Evolutionary conservation across 352 stramenopile genomes (phyloP).

Genomic region (Salisapilia sapeloensis): DNA sequence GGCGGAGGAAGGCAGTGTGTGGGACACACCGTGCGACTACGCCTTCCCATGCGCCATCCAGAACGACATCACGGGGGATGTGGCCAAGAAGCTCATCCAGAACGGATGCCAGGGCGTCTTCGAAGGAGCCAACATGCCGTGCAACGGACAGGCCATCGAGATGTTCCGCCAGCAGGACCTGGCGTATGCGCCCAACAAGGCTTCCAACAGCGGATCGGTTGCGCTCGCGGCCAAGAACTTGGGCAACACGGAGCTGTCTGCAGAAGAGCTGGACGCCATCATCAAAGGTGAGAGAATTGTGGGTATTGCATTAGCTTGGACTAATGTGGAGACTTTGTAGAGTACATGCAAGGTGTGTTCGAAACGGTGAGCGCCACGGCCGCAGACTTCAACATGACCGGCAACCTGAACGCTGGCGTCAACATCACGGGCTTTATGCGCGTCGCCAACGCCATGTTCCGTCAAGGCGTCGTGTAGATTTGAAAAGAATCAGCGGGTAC

Average conservation of each 20-base stretch:
- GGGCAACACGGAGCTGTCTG: slow-evolving; percentile 27
- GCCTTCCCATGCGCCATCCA: slow-evolving; percentile 93
- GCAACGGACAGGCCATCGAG: slow-evolving; percentile 39
- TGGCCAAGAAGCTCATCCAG: slow-evolving; percentile 58
- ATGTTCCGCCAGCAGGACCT: slow-evolving; percentile 73
- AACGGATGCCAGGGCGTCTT: slow-evolving; percentile 83
- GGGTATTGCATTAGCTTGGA: background rate
- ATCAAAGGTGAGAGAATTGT: slow-evolving; percentile 33
- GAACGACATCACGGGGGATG: slow-evolving; percentile 81
- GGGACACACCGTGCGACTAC: slow-evolving; percentile 89
- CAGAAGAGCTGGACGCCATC: slow-evolving; percentile 46
- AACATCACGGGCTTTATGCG: slow-evolving; percentile 96
- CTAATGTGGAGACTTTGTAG: slow-evolving; percentile 11
- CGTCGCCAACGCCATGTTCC: slow-evolving; percentile 94
- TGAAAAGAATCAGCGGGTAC: background rate
- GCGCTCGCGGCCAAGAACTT: slow-evolving; percentile 47
- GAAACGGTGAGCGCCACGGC: slow-evolving; percentile 48
- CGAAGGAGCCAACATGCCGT: slow-evolving; percentile 75
- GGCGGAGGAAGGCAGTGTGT: slow-evolving; percentile 56
- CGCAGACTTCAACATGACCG: slow-evolving; percentile 56
- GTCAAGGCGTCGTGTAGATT: slow-evolving; percentile 89
- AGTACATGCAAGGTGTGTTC: slow-evolving; percentile 69
- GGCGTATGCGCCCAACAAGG: slow-evolving; percentile 77
- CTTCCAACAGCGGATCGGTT: slow-evolving; percentile 60
- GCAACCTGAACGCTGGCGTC: slow-evolving; percentile 77